These are phyloP conservation scores for Setomelanomma holmii DNA, from an alignment of 2,329 filamentous ascomycete species.

Conservation along the genomic window DNA sequence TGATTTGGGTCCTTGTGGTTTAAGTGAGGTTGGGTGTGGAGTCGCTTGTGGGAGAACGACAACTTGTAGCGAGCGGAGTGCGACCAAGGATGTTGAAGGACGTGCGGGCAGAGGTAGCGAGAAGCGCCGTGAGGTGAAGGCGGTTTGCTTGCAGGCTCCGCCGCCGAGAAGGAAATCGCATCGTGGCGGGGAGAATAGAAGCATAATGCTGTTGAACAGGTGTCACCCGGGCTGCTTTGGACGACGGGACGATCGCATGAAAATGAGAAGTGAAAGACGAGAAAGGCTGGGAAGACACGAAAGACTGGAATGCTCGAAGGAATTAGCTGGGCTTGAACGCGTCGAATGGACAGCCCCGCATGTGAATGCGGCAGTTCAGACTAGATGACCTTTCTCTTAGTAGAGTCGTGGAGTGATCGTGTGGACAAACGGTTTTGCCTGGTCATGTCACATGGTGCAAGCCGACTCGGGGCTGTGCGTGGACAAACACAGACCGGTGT, in stretches of 20 bases:
- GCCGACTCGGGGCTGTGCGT: conserved; percentile 15
- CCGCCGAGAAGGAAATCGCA: conserved; percentile 18
- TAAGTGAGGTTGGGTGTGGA: conserved; percentile 10
- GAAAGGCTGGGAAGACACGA: conserved; percentile 14
- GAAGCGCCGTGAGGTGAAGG: conserved; percentile 21
- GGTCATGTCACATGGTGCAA: conserved; percentile 21
- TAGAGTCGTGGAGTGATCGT: conserved; percentile 29
- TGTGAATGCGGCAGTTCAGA: conserved; percentile 19
- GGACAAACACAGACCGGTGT: conserved; percentile 10
- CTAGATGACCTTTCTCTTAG: conserved; percentile 21
- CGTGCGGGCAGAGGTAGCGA: conserved; percentile 19
- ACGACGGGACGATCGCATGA: conserved; percentile 4
- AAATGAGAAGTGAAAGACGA: conserved; percentile 7
- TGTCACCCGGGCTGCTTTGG: conserved; percentile 8
- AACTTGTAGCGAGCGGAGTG: conserved; percentile 17
- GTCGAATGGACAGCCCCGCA: conserved; percentile 19
- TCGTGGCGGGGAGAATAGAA: conserved; percentile 31
- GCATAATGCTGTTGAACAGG: conserved; percentile 28
- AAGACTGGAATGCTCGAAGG: conserved; percentile 12
- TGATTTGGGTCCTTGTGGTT: conserved; percentile 7
- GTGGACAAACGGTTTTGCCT: conserved; percentile 21
- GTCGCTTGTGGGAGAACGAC: conserved; percentile 1
- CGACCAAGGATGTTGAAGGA: conserved; percentile 22
- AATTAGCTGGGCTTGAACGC: conserved; percentile 18
- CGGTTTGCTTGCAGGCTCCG: conserved; percentile 11